A percentile compares a stretch with the other conserved stretches of the same genome.
These are phyloP conservation scores for Colletotrichum liriopes DNA, from an alignment of 2,329 filamentous ascomycete genomes.

Conservation along the genomic window DNA sequence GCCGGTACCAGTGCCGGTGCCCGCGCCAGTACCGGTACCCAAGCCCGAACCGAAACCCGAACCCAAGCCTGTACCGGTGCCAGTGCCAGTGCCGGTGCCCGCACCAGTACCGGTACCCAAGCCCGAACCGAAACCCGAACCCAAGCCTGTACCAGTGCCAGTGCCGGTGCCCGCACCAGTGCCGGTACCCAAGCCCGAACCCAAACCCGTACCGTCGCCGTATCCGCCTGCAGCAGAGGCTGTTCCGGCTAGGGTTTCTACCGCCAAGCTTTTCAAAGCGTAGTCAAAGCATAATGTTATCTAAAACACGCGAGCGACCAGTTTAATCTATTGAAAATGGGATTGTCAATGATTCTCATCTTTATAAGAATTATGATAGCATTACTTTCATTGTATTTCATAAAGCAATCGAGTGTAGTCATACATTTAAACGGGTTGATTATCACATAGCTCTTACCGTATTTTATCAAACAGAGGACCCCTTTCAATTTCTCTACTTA, in stretches of 20 bases:
- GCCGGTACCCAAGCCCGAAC: neutral
- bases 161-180: neutral
- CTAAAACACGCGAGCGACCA: neutral
- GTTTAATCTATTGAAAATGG: neutral
- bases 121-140: too few species aligned
- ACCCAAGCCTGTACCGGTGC: neutral
- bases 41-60: neutral
- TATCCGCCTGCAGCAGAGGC: neutral
- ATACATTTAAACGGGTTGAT: too few species aligned
- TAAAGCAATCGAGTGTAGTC: too few species aligned
- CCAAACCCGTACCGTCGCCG: neutral
- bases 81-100: neutral
- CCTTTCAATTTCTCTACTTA: too few species aligned
- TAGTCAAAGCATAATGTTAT: neutral
- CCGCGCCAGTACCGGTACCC: neutral
- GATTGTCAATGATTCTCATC: neutral
- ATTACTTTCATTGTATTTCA: neutral
- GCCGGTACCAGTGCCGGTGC: neutral
- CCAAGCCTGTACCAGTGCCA: too few species aligned
- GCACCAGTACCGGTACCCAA: too few species aligned
- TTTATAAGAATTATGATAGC: neutral
- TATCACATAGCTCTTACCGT: too few species aligned
- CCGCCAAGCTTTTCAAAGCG: neutral
- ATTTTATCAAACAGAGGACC: too few species aligned
- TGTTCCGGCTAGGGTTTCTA: neutral